Evolutionary conservation across 495 filamentous ascomycete genomes (phyloP).

Genomic region (Penicillium chermesinum): DNA sequence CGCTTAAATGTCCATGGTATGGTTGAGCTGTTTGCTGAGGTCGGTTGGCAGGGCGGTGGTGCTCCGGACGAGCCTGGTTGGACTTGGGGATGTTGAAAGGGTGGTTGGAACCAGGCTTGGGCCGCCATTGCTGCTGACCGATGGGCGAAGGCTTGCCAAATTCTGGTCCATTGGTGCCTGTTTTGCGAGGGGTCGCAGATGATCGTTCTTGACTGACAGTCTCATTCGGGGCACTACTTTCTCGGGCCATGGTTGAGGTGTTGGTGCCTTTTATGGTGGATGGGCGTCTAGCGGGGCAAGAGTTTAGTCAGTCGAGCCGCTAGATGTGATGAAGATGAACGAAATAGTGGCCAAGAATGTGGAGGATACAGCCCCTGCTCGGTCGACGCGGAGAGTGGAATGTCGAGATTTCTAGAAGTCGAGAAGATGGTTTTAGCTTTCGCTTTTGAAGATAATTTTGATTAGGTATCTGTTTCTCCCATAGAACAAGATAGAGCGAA

Average conservation of each 20-base stretch:
- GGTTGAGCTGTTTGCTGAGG: constrained; percentile 12
- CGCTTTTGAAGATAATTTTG: no score
- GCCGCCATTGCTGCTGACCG: constrained; percentile 38
- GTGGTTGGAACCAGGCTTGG: constrained; percentile 30
- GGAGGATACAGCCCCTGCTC: neutral
- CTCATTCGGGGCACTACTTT: constrained; percentile 36
- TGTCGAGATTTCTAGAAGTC: neutral
- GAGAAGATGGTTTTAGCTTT: neutral
- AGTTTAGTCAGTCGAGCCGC: no score
- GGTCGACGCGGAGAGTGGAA: neutral
- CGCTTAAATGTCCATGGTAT: constrained; percentile 12
- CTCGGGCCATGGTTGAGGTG: constrained; percentile 33
- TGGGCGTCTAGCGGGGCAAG: no score
- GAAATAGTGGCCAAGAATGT: neutral
- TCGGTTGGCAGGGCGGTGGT: constrained; percentile 35
- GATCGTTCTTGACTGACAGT: constrained; percentile 30
- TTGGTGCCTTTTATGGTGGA: neutral
- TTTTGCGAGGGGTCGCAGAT: constrained; percentile 22
- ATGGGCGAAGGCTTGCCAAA: constrained; percentile 56
- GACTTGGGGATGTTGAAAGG: constrained; percentile 50
- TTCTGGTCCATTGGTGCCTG: constrained; percentile 40
- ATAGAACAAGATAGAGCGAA: no score
- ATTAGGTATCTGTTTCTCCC: no score
- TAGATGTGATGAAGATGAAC: neutral
- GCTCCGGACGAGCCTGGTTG: constrained; percentile 43